Percentiles rank a stretch among this genome's conserved stretches.
phyloP scores from a whole-genome alignment of 352 stramenopile genomes.

The Pythium scleroteichum region DNA sequence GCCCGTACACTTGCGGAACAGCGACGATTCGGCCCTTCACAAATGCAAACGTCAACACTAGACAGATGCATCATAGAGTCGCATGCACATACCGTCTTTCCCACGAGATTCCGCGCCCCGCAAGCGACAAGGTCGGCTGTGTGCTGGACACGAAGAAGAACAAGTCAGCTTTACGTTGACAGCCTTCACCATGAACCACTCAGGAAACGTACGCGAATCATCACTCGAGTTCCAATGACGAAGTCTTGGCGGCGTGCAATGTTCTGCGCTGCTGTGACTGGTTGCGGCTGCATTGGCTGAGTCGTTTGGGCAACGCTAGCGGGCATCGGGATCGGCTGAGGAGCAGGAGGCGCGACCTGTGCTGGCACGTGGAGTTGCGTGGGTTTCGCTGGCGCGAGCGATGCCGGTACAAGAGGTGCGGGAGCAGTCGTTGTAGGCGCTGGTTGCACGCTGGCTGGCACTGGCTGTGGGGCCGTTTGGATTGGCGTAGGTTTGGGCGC shows the following conservation, averaged over 20 bases:
- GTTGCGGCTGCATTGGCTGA: conserved; percentile 12
- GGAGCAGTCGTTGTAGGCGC: conserved; percentile 1
- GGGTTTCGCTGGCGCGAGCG: conserved; percentile 1
- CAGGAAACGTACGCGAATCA: conserved; percentile 57
- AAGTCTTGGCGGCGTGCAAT: conserved; percentile 58
- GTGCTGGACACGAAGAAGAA: conserved; percentile 39
- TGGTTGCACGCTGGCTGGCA: background rate
- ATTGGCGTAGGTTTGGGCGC: conserved; percentile 5
- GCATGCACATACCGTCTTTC: conserved; percentile 45
- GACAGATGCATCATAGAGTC: background rate
- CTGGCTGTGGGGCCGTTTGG: background rate
- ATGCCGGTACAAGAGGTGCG: conserved; percentile 5
- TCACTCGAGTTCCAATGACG: conserved; percentile 57
- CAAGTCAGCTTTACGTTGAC: too few species aligned
- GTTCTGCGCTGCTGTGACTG: conserved; percentile 16
- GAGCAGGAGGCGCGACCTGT: conserved; percentile 2
- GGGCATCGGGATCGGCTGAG: conserved; percentile 11
- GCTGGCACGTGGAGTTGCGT: conserved; percentile 6
- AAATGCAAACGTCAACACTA: background rate
- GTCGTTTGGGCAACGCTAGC: conserved; percentile 6
- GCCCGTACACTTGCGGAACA: conserved; percentile 70
- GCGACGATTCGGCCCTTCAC: conserved; percentile 63
- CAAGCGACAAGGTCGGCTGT: conserved; percentile 73
- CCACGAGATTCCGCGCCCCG: conserved; percentile 69
- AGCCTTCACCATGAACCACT: background rate